A percentile compares a stretch with the other conserved stretches of the same genome.
Evolutionary conservation across 2,329 filamentous ascomycete species (phyloP).

Genomic region (Sarocladium strictum): DNA sequence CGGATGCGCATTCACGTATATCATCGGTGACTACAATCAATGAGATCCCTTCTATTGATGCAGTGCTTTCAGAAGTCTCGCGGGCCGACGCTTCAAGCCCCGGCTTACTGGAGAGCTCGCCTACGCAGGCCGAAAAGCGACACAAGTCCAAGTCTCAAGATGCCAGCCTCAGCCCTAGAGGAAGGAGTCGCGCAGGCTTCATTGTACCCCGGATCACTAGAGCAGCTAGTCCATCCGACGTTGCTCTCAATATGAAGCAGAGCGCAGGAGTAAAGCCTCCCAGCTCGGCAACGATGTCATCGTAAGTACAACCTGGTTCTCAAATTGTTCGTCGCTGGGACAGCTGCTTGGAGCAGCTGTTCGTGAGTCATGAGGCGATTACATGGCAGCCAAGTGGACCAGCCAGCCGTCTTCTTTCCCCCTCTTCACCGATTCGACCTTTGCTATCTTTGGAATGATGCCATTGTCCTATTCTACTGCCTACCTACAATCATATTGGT

Average conservation of each 20-base stretch:
- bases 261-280: not conserved
- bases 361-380: conserved; percentile 4
- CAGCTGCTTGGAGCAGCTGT: not conserved
- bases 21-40: conserved; percentile 48
- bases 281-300: not conserved
- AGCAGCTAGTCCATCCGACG: conserved; percentile 18
- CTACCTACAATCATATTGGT: not conserved
- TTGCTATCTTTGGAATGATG: not conserved
- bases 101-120: not conserved
- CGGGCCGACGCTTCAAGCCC: conserved; percentile 1
- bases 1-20: conserved; percentile 43
- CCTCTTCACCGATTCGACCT: not conserved
- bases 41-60: conserved; percentile 29
- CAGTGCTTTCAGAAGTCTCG: conserved; percentile 15
- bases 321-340: not conserved
- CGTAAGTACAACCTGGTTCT: not conserved
- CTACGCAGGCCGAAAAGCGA: not conserved
- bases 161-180: conserved; percentile 3
- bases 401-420: not conserved
- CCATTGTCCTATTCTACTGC: conserved; percentile 1
- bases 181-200: not conserved
- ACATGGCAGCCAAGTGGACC: not conserved
- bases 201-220: conserved; percentile 1
- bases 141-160: not conserved
- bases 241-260: conserved; percentile 16